A percentile compares a stretch with the other conserved stretches of the same genome.
Evolutionary conservation across 164 flowering plant genomes (phyloP).

Genomic region (Nymphaea thermarum): DNA sequence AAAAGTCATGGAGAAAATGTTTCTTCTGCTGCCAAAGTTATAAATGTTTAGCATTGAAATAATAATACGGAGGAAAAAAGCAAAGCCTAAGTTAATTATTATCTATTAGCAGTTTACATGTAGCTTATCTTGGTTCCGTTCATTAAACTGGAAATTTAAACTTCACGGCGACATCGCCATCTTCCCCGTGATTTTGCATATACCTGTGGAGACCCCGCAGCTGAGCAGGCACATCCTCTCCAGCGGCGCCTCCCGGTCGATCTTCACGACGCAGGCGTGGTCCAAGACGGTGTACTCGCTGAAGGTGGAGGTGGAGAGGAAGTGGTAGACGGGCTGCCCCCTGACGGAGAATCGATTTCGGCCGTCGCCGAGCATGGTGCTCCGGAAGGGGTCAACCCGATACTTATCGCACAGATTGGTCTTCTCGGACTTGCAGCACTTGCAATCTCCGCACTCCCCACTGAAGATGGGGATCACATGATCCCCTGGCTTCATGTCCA

Average conservation of each 20-base stretch:
- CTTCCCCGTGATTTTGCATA: slow-evolving; percentile 8
- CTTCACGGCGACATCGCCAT: too few species aligned
- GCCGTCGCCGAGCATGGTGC: slow-evolving; percentile 44
- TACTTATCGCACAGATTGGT: slow-evolving; percentile 41
- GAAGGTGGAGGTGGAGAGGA: slow-evolving; percentile 66
- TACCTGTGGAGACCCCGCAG: slow-evolving; percentile 70
- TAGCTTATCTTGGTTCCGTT: too few species aligned
- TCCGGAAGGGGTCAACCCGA: slow-evolving; percentile 39
- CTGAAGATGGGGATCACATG: slow-evolving; percentile 58
- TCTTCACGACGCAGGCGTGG: slow-evolving; percentile 47
- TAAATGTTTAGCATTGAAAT: too few species aligned
- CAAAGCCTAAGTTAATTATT: too few species aligned
- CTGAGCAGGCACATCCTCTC: slow-evolving; percentile 46
- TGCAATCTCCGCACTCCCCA: slow-evolving; percentile 50
- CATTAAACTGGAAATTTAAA: too few species aligned
- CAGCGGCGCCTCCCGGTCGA: slow-evolving; percentile 28
- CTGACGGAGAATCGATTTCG: slow-evolving; percentile 34
- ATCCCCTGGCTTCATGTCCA: slow-evolving; percentile 45
- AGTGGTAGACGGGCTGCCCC: slow-evolving; percentile 52
- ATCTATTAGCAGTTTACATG: too few species aligned
- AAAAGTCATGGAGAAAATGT: too few species aligned
- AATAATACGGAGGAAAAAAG: too few species aligned
- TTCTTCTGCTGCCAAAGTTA: too few species aligned
- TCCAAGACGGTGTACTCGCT: slow-evolving; percentile 56
- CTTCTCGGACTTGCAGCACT: slow-evolving; percentile 29